phyloP scores from a whole-genome alignment of 257 asterid species.

The Primulina tabacum region DNA sequence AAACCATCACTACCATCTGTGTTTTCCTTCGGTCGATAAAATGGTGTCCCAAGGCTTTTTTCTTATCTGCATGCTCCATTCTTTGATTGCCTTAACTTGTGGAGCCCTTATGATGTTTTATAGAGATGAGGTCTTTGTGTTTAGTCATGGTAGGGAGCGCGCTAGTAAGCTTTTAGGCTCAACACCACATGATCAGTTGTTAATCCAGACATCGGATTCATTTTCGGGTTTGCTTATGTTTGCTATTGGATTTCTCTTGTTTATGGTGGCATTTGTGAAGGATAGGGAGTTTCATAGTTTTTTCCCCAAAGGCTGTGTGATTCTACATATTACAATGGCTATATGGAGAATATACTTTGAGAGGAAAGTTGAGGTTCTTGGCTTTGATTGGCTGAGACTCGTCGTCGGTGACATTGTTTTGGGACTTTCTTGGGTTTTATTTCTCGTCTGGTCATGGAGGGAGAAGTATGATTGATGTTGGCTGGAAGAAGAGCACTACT shows the following conservation, averaged over 20 bases:
- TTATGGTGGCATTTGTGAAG: conserved; percentile 92
- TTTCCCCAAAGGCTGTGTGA: conserved; percentile 75
- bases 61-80: conserved; percentile 69
- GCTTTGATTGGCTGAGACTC: conserved; percentile 80
- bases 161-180: conserved; percentile 83
- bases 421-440: conserved; percentile 80
- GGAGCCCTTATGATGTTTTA: conserved; percentile 86
- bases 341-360: conserved; percentile 83
- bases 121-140: conserved; percentile 55
- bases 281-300: conserved; percentile 80
- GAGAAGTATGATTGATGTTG: conserved; percentile 74
- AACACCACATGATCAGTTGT: conserved; percentile 83
- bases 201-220: conserved; percentile 83
- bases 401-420: conserved; percentile 72
- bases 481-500: background rate
- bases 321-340: conserved; percentile 81
- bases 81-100: conserved; percentile 68
- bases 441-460: conserved; percentile 82
- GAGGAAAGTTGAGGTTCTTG: conserved; percentile 77
- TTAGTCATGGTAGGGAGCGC: conserved; percentile 81
- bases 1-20: background rate
- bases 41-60: conserved; percentile 77
- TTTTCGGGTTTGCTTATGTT: conserved; percentile 82
- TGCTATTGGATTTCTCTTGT: conserved; percentile 71
- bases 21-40: conserved; percentile 4